These are phyloP conservation scores for Starmerella roubikii DNA, from an alignment of 805 yeast genomes.

Conservation along the genomic window DNA sequence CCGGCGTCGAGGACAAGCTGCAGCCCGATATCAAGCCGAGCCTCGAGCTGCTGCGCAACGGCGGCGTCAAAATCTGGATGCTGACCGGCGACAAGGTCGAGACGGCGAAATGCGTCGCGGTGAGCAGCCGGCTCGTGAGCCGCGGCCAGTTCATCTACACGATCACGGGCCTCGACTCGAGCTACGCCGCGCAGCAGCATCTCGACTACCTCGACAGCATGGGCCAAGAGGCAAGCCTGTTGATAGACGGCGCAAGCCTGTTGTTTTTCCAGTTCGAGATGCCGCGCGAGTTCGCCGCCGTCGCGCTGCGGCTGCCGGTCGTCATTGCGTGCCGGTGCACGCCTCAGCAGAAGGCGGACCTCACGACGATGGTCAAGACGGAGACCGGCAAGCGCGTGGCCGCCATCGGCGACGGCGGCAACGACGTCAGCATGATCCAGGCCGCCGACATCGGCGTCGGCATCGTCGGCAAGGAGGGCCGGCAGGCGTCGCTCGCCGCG, in stretches of 20 bases:
- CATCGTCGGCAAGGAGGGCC: constrained; percentile 96
- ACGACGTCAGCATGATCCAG: constrained; percentile 97
- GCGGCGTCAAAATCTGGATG: constrained; percentile 98
- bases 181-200: constrained; percentile 58
- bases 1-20: constrained; percentile 94
- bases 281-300: constrained; percentile 48
- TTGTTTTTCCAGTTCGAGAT: constrained; percentile 50
- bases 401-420: constrained; percentile 98
- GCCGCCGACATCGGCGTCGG: constrained; percentile 99
- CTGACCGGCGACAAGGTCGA: constrained; percentile 97
- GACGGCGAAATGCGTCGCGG: constrained; percentile 93
- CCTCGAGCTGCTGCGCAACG: constrained; percentile 82
- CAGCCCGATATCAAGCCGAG: constrained; percentile 87
- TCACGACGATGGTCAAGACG: constrained; percentile 65
- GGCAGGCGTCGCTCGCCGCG: constrained; percentile 93
- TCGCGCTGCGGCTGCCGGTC: constrained; percentile 69
- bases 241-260: constrained; percentile 90
- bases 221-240: constrained; percentile 55
- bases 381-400: constrained; percentile 82
- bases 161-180: constrained; percentile 47
- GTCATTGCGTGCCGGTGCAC: constrained; percentile 98
- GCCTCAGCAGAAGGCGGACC: constrained; percentile 97
- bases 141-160: constrained; percentile 91
- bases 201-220: constrained; percentile 51
- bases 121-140: constrained; percentile 83